These are phyloP conservation scores for Calonectria pseudoturangicola DNA, from an alignment of 2,329 filamentous ascomycete genomes.

Conservation along the genomic window DNA sequence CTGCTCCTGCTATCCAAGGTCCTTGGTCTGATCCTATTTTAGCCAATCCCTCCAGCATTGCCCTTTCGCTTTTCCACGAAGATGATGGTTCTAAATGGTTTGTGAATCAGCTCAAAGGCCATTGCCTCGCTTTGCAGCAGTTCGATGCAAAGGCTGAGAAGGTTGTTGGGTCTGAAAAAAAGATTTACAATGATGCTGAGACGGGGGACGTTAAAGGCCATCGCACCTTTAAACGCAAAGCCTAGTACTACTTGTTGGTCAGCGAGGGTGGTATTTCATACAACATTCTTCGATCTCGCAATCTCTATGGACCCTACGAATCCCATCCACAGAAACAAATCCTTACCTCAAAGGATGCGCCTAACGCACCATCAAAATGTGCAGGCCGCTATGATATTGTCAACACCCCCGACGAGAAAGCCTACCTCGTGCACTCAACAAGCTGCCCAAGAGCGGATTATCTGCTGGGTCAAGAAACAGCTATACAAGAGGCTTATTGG, in stretches of 20 bases:
- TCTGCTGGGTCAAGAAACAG: constrained; percentile 73
- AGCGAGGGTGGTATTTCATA: constrained; percentile 78
- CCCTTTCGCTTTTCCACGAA: constrained; percentile 76
- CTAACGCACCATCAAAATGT: constrained; percentile 69
- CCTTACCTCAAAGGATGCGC: constrained; percentile 70
- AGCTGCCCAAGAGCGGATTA: constrained; percentile 71
- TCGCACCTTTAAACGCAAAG: constrained; percentile 75
- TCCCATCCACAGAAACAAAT: constrained; percentile 75
- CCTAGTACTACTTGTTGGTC: constrained; percentile 76
- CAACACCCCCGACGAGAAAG: constrained; percentile 71
- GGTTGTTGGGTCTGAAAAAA: constrained; percentile 73
- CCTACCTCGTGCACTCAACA: constrained; percentile 72
- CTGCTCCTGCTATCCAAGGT: constrained; percentile 70
- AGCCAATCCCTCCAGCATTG: constrained; percentile 77
- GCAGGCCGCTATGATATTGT: constrained; percentile 73
- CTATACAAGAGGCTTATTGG: constrained; percentile 78
- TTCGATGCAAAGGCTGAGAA: constrained; percentile 69
- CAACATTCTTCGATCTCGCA: constrained; percentile 69
- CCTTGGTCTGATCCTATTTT: constrained; percentile 78
- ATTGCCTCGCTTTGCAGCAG: constrained; percentile 74
- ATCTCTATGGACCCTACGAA: constrained; percentile 78
- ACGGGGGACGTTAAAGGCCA: constrained; percentile 73
- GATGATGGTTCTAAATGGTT: constrained; percentile 74
- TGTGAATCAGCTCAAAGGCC: constrained; percentile 74
- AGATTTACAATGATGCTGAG: constrained; percentile 73